phyloP scores from a whole-genome alignment of 129 eudicot genomes.

The Helianthus annuus region DNA sequence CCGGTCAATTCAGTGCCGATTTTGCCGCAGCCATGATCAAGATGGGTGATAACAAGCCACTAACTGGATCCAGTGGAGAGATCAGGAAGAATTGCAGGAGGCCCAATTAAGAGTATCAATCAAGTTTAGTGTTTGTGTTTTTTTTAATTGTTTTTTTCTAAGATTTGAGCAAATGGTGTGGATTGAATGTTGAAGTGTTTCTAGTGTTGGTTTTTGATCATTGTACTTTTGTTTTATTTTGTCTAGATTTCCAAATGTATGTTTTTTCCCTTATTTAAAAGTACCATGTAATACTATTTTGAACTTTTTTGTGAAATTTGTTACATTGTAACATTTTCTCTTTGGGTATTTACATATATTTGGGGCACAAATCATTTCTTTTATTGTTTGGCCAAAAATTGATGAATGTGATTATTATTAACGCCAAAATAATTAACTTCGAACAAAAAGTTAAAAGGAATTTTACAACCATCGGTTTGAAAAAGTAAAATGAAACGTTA shows the following conservation, averaged over 20 bases:
- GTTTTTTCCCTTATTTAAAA: slow-evolving; percentile 1
- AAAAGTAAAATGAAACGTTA: too few species aligned
- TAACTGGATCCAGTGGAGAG: slow-evolving; percentile 88
- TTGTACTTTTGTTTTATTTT: background rate
- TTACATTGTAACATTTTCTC: background rate
- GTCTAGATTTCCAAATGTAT: background rate
- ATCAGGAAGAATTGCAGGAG: slow-evolving; percentile 87
- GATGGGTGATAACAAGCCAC: slow-evolving; percentile 82
- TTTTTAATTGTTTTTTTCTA: background rate
- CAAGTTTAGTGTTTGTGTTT: background rate
- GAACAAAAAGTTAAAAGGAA: too few species aligned
- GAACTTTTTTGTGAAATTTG: background rate
- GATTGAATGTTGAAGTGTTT: slow-evolving; percentile 3
- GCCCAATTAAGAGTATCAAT: slow-evolving; percentile 36
- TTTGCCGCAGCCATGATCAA: slow-evolving; percentile 78
- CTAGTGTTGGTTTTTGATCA: background rate
- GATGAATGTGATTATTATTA: background rate
- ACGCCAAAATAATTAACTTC: background rate
- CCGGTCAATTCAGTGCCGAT: slow-evolving; percentile 46
- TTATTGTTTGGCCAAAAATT: background rate
- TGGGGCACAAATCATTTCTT: background rate
- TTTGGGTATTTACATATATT: background rate
- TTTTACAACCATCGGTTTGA: too few species aligned
- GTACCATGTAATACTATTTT: background rate
- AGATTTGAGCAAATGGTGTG: slow-evolving; percentile 14